Evolutionary conservation across 805 yeast genomes (phyloP), one percentile per base, ranked within the genome.

Genomic region (Tetrapisispora taiwanensis): DNA sequence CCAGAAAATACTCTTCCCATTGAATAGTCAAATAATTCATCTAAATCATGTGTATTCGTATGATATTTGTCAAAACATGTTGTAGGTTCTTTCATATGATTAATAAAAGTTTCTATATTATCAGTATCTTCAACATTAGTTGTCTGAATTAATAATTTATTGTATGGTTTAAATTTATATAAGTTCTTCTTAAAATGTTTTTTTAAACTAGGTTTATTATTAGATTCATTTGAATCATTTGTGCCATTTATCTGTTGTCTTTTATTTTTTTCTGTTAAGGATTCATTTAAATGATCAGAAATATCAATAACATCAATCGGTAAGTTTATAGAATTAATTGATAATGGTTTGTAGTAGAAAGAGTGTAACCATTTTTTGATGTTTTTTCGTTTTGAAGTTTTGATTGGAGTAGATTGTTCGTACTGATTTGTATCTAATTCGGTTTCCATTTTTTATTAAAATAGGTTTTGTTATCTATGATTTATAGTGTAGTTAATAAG

Each of bases 11-110:
- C 26, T 27, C 41, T 44, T 15, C 39, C 45, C 54, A 53, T 52
- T 10, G 52, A 43, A 31, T 44, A 40, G 9, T 54, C 55, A 46
- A 50, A 54, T 12, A 53, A 40, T 15, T 52, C 37, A 24, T 46
- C 48, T 28, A 53, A 39, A 14, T 53, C 51, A 7, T 45, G 42
- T 20, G 55, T 48, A 24, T 44, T 35, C 2, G 53, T 51, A 38
- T 46, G 48, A 19, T 52, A 54, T 18, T 30, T 36, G 6, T 49
- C 40, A 31, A 48, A 53, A 34, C 56, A 53, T 1, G 49, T 39
- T 6, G 22, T 6, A 13, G 36, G 43, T n/a, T 36, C 36, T 22
- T 45, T 19, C 17, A 32, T 24, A 39, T 36, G 30, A 27, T 28
- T 19, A 14, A 15, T 37, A 18, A 24, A 37, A 15, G n/a, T 28